phyloP scores from a whole-genome alignment of 306 rosid species.

The Heteromeles arbutifolia region DNA sequence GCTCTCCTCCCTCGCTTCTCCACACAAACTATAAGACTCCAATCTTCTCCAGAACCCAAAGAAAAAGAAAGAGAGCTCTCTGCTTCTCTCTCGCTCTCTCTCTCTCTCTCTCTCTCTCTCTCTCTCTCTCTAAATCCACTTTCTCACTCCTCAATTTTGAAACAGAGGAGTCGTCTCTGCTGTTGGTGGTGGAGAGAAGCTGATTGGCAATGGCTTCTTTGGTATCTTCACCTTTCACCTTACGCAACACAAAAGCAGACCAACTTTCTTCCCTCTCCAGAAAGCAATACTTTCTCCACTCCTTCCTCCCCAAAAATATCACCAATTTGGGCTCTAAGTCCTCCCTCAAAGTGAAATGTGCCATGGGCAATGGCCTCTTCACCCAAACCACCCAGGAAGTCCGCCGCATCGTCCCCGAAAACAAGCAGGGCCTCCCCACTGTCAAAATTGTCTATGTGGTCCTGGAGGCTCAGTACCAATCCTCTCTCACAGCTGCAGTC shows the following conservation, averaged over 20 bases:
- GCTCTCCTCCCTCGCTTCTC: constrained; percentile 3
- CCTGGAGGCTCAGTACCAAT: constrained; percentile 95
- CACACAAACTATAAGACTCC: constrained; percentile 24
- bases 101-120: neutral
- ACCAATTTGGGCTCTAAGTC: constrained; percentile 30
- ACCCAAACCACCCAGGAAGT: constrained; percentile 92
- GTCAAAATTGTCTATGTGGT: constrained; percentile 89
- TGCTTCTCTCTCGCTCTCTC: neutral
- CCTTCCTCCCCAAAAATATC: constrained; percentile 70
- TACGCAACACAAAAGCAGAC: constrained; percentile 56
- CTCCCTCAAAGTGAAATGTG: constrained; percentile 57
- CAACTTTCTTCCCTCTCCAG: constrained; percentile 58
- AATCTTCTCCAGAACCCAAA: neutral
- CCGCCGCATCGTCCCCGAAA: constrained; percentile 76
- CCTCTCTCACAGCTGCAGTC: constrained; percentile 80
- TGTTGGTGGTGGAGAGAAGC: neutral
- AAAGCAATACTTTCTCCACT: constrained; percentile 75
- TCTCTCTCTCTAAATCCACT: neutral
- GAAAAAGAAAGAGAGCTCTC: neutral
- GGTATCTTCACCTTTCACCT: constrained; percentile 60
- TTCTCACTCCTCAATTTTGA: constrained; percentile 13
- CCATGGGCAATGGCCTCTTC: constrained; percentile 86
- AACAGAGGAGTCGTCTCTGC: constrained; percentile 10
- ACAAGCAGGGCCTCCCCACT: constrained; percentile 47
- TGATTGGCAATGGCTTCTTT: constrained; percentile 69